Conservation (phyloP, 2,329 filamentous ascomycete species). For the Colletotrichum graminicola region DNA sequence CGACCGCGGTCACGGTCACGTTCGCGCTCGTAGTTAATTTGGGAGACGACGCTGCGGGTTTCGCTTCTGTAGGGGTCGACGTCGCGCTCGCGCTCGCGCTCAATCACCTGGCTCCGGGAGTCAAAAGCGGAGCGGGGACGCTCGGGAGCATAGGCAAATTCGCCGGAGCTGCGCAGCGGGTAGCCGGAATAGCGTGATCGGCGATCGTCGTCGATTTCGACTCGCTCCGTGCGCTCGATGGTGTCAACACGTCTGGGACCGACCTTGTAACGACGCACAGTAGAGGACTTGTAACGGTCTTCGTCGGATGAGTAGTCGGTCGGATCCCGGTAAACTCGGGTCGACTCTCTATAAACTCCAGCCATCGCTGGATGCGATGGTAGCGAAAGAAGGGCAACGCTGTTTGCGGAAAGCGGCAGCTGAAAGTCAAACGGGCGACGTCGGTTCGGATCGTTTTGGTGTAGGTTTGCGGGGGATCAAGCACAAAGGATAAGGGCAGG, state of each 20-base stretch:
- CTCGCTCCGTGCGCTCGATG: conserved; percentile 54
- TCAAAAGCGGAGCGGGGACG: conserved; percentile 66
- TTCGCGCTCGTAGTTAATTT: conserved; percentile 48
- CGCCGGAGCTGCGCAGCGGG: conserved; percentile 54
- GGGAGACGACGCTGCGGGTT: conserved; percentile 49
- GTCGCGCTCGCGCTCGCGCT: conserved; percentile 31
- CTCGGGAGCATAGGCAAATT: conserved; percentile 59
- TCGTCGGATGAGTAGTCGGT: conserved; percentile 56
- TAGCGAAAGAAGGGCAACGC: conserved; percentile 7
- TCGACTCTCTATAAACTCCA: conserved; percentile 50
- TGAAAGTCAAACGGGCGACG: conserved; percentile 13
- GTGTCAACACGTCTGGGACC: conserved; percentile 56
- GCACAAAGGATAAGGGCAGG: conserved; percentile 26
- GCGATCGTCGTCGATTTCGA: conserved; percentile 59
- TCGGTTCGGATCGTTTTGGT: conserved; percentile 15
- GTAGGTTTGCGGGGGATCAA: conserved; percentile 27
- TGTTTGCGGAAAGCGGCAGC: conserved; percentile 37
- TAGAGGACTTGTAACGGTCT: conserved; percentile 60
- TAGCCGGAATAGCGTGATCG: conserved; percentile 58
- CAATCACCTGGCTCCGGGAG: conserved; percentile 48
- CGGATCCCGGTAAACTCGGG: conserved; percentile 51
- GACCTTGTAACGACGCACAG: conserved; percentile 67
- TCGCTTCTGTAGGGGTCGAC: conserved; percentile 45
- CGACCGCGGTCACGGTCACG: conserved; percentile 42
- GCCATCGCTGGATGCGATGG: conserved; percentile 39